These are phyloP conservation scores for Volvariella surrecta DNA, from an alignment of 1,284 basidiomycete species.

Conservation along the genomic window DNA sequence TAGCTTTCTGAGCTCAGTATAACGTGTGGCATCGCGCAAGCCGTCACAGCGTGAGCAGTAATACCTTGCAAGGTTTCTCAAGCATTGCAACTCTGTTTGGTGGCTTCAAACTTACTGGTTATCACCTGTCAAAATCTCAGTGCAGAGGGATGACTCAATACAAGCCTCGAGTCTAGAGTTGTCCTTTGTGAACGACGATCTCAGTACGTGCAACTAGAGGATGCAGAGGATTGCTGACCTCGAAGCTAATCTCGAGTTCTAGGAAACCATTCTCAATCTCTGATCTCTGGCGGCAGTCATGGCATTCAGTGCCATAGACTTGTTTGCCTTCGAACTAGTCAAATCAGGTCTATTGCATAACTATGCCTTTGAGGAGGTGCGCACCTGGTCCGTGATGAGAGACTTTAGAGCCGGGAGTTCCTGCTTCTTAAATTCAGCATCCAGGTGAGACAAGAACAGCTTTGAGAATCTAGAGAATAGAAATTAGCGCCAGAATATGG, in stretches of 20 bases:
- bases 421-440: conserved; percentile 78
- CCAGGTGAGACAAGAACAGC: conserved; percentile 83
- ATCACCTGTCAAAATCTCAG: conserved; percentile 71
- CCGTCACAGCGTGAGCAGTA: conserved; percentile 63
- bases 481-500: background rate
- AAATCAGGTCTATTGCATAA: background rate
- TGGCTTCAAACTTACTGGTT: conserved; percentile 49
- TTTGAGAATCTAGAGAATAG: conserved; percentile 71
- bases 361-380: background rate
- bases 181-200: conserved; percentile 32
- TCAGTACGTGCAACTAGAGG: background rate
- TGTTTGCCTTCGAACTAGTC: conserved; percentile 86
- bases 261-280: conserved; percentile 64
- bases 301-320: conserved; percentile 72
- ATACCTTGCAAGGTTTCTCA: conserved; percentile 43
- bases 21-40: conserved; percentile 72
- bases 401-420: conserved; percentile 48
- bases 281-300: conserved; percentile 58
- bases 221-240: conserved; percentile 32
- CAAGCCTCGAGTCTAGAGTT: conserved; percentile 68
- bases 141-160: conserved; percentile 48
- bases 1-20: conserved; percentile 55
- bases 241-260: conserved; percentile 80
- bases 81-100: background rate
- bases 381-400: conserved; percentile 64